Base-by-base conservation (phyloP, 192 early-diverging fungal species). In the Oehlia diaphana region DNA sequence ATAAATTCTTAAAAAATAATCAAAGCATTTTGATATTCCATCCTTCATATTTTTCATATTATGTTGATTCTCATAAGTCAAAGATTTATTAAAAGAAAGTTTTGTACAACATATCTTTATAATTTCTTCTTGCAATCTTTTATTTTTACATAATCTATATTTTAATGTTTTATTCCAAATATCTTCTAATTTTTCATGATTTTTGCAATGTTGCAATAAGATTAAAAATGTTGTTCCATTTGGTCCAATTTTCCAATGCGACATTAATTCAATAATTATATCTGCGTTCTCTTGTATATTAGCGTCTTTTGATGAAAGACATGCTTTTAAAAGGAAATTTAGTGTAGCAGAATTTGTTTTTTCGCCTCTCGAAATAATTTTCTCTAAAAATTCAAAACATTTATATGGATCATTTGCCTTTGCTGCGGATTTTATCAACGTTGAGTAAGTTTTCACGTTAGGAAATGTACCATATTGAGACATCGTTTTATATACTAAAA, bases 1-100 rank as follows among this genome's bases (percentile, higher is more conserved):
- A 62, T 64, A 16, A 21, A 76, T 14, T 76, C 74, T 33, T 42
- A 76, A 39, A 12, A 76, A 63, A 37, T 76, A 76, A 76, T 76
- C 74, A 37, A 76, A 76, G 39, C 74, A 76, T 42, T 63, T 76
- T 62, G 33, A 62, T 26, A 76, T 63, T 64, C 37, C 58, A 23
- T 72, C n/a, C 2, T 26, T 26, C 26, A 26, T 26, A 26, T 26
- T 26, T 26, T 26, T 26, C 26, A 26, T 26, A 26, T 26, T 26
- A 26, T 26, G 26, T 26, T 72, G 2, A 33, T 5, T 65, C 21
- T 63, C 13, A 28, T 13, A 13, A 28, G 3, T 31, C 64, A 44
- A 44, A 44, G 42, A 9, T 44, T 65, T 23, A 65, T 28, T 23
- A 16, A 4, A 16, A 74, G 49, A 61, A 10, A 13, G 26, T 26